Conservation (phyloP, 495 filamentous ascomycete species). For the Baudoinia panamericana region DNA sequence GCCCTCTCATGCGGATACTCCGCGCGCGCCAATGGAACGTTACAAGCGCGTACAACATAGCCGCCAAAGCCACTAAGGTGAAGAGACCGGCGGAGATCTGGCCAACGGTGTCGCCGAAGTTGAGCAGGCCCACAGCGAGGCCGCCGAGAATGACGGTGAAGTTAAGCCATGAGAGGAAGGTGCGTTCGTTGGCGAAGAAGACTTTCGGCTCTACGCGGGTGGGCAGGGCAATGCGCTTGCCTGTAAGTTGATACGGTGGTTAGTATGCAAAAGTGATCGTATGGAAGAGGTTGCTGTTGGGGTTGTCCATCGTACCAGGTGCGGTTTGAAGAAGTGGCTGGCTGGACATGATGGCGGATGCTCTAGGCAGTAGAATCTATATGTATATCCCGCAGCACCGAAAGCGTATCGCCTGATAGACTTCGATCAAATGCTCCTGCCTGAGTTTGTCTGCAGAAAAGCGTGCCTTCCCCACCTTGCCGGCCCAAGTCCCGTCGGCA, state of each 20-base stretch:
- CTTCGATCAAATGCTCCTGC: no score
- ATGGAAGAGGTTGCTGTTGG: slow-evolving; percentile 1
- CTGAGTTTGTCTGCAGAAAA: no score
- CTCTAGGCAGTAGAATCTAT: no score
- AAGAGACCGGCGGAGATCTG: slow-evolving; percentile 87
- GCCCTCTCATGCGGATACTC: slow-evolving; percentile 78
- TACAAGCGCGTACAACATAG: slow-evolving; percentile 87
- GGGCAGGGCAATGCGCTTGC: slow-evolving; percentile 96
- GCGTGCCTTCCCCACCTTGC: no score
- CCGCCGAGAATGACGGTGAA: slow-evolving; percentile 97
- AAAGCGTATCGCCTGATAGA: no score
- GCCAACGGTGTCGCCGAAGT: slow-evolving; percentile 89
- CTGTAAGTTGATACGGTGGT: slow-evolving; percentile 32
- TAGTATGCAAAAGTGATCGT: slow-evolving; percentile 15
- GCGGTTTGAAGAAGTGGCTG: slow-evolving; percentile 89
- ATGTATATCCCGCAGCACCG: no score
- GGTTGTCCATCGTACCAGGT: slow-evolving; percentile 42
- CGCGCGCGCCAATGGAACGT: slow-evolving; percentile 96
- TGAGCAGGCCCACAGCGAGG: slow-evolving; percentile 87
- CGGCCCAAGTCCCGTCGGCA: no score
- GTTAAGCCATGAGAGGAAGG: slow-evolving; percentile 98
- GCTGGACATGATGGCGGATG: slow-evolving; percentile 59
- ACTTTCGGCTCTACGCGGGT: slow-evolving; percentile 98
- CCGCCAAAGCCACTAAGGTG: slow-evolving; percentile 84
- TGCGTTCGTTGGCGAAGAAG: slow-evolving; percentile 99